Base-by-base conservation (phyloP, 2,329 filamentous ascomycete species). In the Thelonectria rubi region DNA sequence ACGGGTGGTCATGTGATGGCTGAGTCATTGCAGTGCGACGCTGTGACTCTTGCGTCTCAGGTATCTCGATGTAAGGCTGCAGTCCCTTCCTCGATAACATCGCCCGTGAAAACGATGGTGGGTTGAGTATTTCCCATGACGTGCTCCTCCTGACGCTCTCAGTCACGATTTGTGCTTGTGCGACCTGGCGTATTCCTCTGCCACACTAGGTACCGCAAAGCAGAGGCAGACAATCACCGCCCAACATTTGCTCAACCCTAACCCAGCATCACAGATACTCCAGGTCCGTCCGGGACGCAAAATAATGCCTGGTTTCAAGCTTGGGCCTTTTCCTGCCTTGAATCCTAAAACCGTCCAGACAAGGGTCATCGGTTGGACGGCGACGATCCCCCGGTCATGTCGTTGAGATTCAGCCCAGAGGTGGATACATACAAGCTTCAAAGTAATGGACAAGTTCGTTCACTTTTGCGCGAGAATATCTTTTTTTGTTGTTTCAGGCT, bases 1-100 rank as follows among this genome's bases (percentile, higher is more conserved):
- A 18, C 5, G 18, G 37, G 15, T 6, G 55, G 55, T 65, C 67
- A 69, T 65, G 64, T 63, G 59, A 60, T 60, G 24, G 42, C 58
- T 61, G 55, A 63, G 63, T 65, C 58, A 47, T 30, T 45, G n/a
- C 8, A n/a, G 11, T 43, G 12, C 18, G 6, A 21, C 18, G 18
- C 6, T n/a, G 9, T 39, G 20, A 39, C 5, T 10, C n/a, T n/a
- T n/a, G n/a, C n/a, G n/a, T n/a, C n/a, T n/a, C n/a, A n/a, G n/a
- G n/a, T n/a, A n/a, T n/a, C n/a, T n/a, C n/a, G n/a, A n/a, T n/a
- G n/a, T n/a, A n/a, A n/a, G n/a, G n/a, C n/a, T n/a, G n/a, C n/a
- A n/a, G n/a, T n/a, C n/a, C n/a, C n/a, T n/a, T n/a, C n/a, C n/a
- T n/a, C n/a, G n/a, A n/a, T n/a, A n/a, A n/a, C n/a, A n/a, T n/a